These are phyloP conservation scores for Ustilago trichophora DNA, from an alignment of 1,284 basidiomycete species.

Conservation along the genomic window DNA sequence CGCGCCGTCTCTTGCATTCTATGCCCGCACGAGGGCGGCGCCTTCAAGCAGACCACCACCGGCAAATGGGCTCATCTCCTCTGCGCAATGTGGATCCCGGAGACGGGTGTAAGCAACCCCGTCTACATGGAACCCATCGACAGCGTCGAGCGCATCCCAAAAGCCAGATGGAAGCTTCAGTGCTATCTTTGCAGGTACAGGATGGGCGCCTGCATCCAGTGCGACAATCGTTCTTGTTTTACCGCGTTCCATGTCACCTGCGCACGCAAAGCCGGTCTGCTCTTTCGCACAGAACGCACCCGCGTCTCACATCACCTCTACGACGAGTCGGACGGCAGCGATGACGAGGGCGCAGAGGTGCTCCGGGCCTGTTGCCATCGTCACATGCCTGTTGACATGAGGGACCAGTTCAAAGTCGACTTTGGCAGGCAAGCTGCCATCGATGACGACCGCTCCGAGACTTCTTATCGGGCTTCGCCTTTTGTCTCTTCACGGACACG, in stretches of 20 bases:
- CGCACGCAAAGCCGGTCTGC: conserved; percentile 72
- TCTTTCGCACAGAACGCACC: conserved; percentile 52
- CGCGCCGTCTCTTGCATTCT: conserved; percentile 91
- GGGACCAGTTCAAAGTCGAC: conserved; percentile 42
- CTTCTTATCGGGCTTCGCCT: conserved; percentile 27
- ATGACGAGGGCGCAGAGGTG: conserved; percentile 41
- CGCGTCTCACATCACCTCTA: conserved; percentile 44
- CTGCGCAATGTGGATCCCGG: conserved; percentile 98
- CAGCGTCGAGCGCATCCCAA: conserved; percentile 85
- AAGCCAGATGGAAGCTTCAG: conserved; percentile 87
- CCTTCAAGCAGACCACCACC: conserved; percentile 94
- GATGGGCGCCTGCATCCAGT: conserved; percentile 95
- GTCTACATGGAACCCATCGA: conserved; percentile 99
- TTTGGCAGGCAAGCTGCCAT: conserved; percentile 23
- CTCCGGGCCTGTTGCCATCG: conserved; percentile 61
- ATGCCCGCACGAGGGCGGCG: conserved; percentile 95
- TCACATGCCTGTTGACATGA: conserved; percentile 52
- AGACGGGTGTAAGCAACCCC: conserved; percentile 90
- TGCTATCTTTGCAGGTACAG: conserved; percentile 85
- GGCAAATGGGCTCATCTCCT: conserved; percentile 96
- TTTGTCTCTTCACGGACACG: conserved; percentile 29
- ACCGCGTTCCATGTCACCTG: conserved; percentile 95
- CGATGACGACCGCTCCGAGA: conserved; percentile 39
- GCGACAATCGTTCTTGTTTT: conserved; percentile 88
- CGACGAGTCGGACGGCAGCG: conserved; percentile 45